Conservation (phyloP, 768 basidiomycete genomes). For the Hericium erinaceus region DNA sequence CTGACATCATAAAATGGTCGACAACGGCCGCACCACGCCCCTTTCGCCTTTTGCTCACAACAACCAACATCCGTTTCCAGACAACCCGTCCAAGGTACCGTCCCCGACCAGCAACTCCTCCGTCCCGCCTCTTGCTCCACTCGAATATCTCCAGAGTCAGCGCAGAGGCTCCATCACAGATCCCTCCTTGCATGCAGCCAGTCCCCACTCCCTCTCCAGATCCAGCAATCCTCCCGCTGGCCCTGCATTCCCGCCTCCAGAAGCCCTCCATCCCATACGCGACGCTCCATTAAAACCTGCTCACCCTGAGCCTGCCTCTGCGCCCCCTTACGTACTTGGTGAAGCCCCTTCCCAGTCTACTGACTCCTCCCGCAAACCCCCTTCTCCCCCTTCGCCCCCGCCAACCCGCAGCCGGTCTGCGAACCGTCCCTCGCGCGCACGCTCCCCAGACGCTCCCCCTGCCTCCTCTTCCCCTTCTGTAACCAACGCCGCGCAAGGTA, state of each 20-base stretch:
- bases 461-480: neutral
- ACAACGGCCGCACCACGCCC: constrained; percentile 9
- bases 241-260: constrained; percentile 5
- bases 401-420: neutral
- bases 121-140: constrained; percentile 57
- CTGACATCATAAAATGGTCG: constrained; percentile 9
- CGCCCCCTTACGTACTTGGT: constrained; percentile 64
- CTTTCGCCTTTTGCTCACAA: constrained; percentile 13
- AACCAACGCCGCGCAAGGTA: neutral
- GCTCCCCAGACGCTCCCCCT: neutral
- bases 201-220: constrained; percentile 19
- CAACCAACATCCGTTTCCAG: constrained; percentile 13
- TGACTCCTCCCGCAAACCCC: constrained; percentile 10
- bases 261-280: constrained; percentile 18
- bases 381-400: constrained; percentile 4
- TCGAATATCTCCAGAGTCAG: constrained; percentile 73
- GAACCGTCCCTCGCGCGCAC: neutral
- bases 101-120: constrained; percentile 26
- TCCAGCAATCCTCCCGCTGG: constrained; percentile 15
- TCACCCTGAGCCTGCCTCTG: constrained; percentile 41
- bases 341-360: constrained; percentile 39
- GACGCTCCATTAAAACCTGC: constrained; percentile 22
- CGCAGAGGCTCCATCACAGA: constrained; percentile 80
- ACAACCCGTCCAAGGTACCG: constrained; percentile 19
- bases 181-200: constrained; percentile 63